Evolutionary conservation across 1,284 basidiomycete species (phyloP).

Genomic region (Anthracocystis setariae): DNA sequence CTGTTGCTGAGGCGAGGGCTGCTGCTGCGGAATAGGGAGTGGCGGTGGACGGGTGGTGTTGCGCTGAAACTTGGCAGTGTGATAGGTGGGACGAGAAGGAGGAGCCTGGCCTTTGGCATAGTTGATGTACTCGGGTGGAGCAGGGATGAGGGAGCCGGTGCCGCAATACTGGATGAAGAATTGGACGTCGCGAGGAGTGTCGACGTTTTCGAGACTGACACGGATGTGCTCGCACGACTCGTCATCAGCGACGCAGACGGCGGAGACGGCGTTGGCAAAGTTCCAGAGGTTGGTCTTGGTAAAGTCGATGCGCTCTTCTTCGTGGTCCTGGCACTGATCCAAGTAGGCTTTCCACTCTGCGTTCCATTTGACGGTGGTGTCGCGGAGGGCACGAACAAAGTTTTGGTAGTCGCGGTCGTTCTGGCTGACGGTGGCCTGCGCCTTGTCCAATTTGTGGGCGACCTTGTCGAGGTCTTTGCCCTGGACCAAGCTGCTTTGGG

Average conservation of each 20-base stretch:
- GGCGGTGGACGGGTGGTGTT: slow-evolving; percentile 53
- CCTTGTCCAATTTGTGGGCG: slow-evolving; percentile 84
- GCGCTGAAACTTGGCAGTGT: slow-evolving; percentile 62
- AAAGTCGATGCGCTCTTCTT: slow-evolving; percentile 91
- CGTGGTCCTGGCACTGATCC: slow-evolving; percentile 87
- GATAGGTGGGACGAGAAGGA: slow-evolving; percentile 48
- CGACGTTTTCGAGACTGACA: slow-evolving; percentile 64
- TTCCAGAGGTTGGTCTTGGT: slow-evolving; percentile 95
- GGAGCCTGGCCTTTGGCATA: slow-evolving; percentile 64
- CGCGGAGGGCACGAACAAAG: slow-evolving; percentile 82
- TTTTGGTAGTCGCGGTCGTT: slow-evolving; percentile 84
- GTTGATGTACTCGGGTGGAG: slow-evolving; percentile 67
- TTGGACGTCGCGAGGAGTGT: slow-evolving; percentile 58
- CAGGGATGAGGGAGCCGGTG: slow-evolving; percentile 63
- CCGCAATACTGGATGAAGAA: slow-evolving; percentile 63
- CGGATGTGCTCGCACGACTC: slow-evolving; percentile 71
- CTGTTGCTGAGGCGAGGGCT: slow-evolving; percentile 10
- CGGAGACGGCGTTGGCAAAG: slow-evolving; percentile 93
- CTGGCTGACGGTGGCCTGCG: slow-evolving; percentile 84
- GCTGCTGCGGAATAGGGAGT: slow-evolving; percentile 31
- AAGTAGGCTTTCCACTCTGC: slow-evolving; percentile 80
- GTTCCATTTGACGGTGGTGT: slow-evolving; percentile 89
- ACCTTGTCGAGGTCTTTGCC: slow-evolving; percentile 94
- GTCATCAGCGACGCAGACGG: slow-evolving; percentile 94
- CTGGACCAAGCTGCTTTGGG: slow-evolving; percentile 90